Base-by-base conservation (phyloP, 2,329 filamentous ascomycete species). In the Endothia cerciana region DNA sequence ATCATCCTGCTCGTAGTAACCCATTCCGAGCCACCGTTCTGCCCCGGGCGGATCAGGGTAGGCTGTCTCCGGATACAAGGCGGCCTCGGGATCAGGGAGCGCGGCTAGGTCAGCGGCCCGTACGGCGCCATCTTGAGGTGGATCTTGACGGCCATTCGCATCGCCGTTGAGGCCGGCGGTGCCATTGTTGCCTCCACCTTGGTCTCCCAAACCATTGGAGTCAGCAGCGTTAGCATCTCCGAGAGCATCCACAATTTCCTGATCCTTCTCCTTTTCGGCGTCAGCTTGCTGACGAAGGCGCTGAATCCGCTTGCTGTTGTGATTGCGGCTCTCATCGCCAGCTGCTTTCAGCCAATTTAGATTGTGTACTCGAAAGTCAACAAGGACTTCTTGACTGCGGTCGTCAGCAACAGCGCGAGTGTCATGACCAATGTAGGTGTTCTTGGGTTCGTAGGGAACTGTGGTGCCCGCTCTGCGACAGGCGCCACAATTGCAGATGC, bases 311-410 rank as follows among this genome's bases (percentile, higher is more conserved):
- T 81, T 83, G 71, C 83, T 86, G 68, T 86, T 80, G 58, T 83
- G 82, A 71, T 82, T 87, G 30, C 86, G 83, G 65, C 83, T 82
- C 67, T 87, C 84, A 65, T 88, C 86, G 17, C 85, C 86, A 19
- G 80, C 77, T 13, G 81, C 84, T 73, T 86, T 87, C 58, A 98
- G 80, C 93, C 93, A 97, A 51, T 85, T 86, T 33, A 97, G 81
- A 75, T 99, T 99, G 62, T 96, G 94, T 49, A 92, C 83, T 33
- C 91, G 89, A 77, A 97, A 97, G 74, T 98, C 93, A 10, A 98
- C 93, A 28, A 98, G 84, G 30, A 89, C 90, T 76, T 98, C 94
- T 6, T 97, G 88, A 73, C 94, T 97, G 67, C 95, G 89, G 61
- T 92, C 90, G 77, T 99, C 95, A 2, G 95, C 94, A 59, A 98